These are phyloP conservation scores for Aspergillus aculeatinus DNA, from an alignment of 2,329 filamentous ascomycete species.

Conservation along the genomic window DNA sequence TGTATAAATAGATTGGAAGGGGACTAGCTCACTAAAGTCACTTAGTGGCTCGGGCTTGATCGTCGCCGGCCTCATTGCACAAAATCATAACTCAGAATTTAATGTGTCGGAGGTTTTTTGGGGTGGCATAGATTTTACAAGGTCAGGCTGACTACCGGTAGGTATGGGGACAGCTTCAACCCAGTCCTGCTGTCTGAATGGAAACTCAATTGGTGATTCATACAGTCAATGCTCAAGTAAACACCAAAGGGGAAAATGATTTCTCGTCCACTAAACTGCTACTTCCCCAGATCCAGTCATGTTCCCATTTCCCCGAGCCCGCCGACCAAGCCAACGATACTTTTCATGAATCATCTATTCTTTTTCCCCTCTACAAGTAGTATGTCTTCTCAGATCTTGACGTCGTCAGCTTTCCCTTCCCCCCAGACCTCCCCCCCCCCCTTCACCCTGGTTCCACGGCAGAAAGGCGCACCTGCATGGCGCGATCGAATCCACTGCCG, in stretches of 20 bases:
- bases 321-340: too few species aligned
- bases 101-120: not conserved
- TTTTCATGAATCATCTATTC: not conserved
- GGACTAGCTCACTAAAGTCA: not conserved
- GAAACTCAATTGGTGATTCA: too few species aligned
- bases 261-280: not conserved
- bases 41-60: not conserved
- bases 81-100: not conserved
- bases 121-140: too few species aligned
- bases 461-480: conserved; percentile 15
- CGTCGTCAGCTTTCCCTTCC: conserved; percentile 11
- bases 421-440: not conserved
- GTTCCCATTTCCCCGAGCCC: not conserved
- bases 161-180: too few species aligned
- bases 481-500: conserved; percentile 20
- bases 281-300: not conserved
- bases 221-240: not conserved
- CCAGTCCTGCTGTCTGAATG: too few species aligned
- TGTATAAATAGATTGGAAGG: conserved; percentile 6
- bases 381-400: conserved; percentile 6
- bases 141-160: too few species aligned
- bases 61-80: not conserved
- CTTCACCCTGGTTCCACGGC: conserved; percentile 10
- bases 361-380: not conserved
- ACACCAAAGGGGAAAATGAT: not conserved